Evolutionary conservation across 257 asterid species (phyloP), one percentile per base, ranked within the genome.

Genomic region (Solanum sitiens): DNA sequence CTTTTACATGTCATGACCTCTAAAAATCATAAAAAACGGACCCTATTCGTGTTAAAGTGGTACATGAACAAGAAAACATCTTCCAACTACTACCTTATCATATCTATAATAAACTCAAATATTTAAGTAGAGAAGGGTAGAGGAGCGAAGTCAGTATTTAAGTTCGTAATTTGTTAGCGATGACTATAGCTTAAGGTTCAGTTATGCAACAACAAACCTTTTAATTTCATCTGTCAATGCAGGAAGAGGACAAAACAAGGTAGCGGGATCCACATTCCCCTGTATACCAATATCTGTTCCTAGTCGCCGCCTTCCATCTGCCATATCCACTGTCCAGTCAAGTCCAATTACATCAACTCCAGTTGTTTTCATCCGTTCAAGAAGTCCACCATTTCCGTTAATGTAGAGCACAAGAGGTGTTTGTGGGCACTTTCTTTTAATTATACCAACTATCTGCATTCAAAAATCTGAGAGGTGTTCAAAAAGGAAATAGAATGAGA

Each of bases 241-340:
- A 33, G 96, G 93, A 89, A 91, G 98, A 89, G 99, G 93, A 89
- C 95, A 94, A 92, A 96, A 97, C 75, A 97, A 93, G 86, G 47
- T 86, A 82, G 99, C 98, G 2, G 98, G 98, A 90, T 96, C 99
- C 13, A 97, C 98, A 88, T 97, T 96, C 88, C 99, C 98, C 91
- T 96, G 99, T 89, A 96, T 90, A 59, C 95, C 87, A 56, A 94
- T 91, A 91, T 95, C 95, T 47, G 12, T 94, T 91, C 99, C 98
- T 14, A 82, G 44, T 30, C 85, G 85, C 70, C 12, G 32, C 70
- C 85, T 94, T 89, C 98, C 99, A 86, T 96, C 99, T 47, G 93
- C 95, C 98, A 97, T 95, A 88, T 96, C 99, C 61, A 96, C 94
- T 11, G 99, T 95, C 99, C 99, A 97, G 92, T 97, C 98, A 63